Percentiles rank a stretch among this genome's conserved stretches.
phyloP scores from a whole-genome alignment of 768 basidiomycete genomes.

The Russula foetens region DNA sequence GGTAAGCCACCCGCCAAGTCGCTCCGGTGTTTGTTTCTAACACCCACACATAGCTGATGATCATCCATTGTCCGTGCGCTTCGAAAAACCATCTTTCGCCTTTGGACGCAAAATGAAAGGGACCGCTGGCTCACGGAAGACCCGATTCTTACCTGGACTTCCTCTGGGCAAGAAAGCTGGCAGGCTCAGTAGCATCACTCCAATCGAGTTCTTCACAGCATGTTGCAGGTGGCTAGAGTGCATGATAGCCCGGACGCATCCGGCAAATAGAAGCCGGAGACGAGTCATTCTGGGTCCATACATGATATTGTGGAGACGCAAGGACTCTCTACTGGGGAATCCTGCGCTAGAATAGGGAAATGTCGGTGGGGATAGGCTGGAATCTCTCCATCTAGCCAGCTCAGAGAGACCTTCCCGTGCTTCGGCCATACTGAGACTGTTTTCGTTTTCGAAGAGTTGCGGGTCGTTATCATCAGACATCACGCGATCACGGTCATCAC shows the following conservation, averaged over 20 bases:
- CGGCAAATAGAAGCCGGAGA: constrained; percentile 29
- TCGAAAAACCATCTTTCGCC: constrained; percentile 32
- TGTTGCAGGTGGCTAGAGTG: constrained; percentile 39
- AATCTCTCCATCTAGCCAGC: constrained; percentile 2
- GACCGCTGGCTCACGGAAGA: neutral
- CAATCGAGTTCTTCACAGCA: constrained; percentile 38
- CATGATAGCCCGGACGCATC: constrained; percentile 24
- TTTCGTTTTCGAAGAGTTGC: constrained; percentile 1
- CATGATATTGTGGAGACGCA: constrained; percentile 18
- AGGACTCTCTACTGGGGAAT: constrained; percentile 20
- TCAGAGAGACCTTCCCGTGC: constrained; percentile 17
- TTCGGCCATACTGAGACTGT: constrained; percentile 11
- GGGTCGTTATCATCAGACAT: constrained; percentile 4
- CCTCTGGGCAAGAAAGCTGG: constrained; percentile 36
- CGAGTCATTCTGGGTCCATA: constrained; percentile 23
- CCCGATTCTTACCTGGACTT: constrained; percentile 26
- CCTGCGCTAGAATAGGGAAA: neutral
- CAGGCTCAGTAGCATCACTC: constrained; percentile 35
- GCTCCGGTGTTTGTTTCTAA: constrained; percentile 46
- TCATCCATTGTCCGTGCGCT: constrained; percentile 42
- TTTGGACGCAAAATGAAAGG: constrained; percentile 15
- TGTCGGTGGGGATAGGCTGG: neutral
- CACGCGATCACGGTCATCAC: constrained; percentile 1
- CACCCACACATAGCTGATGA: constrained; percentile 44
- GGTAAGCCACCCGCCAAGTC: constrained; percentile 39